Percentiles rank a stretch among this genome's conserved stretches.
These are phyloP conservation scores for Aspergillus awamori DNA, from an alignment of 2,329 filamentous ascomycete genomes.

Conservation along the genomic window DNA sequence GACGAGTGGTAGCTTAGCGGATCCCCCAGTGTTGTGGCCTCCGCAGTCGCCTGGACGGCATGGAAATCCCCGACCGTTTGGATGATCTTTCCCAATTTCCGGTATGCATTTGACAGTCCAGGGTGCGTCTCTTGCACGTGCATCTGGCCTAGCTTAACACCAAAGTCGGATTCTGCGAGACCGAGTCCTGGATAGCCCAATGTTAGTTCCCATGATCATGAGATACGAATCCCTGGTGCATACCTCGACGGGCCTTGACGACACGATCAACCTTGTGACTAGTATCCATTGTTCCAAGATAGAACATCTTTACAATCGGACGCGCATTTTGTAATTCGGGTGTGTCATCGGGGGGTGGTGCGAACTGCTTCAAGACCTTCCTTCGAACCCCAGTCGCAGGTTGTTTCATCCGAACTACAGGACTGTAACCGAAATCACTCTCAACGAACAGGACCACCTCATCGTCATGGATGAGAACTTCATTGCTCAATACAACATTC, in stretches of 20 bases:
- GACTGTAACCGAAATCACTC: slow-evolving; percentile 97
- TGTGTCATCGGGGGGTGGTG: slow-evolving; percentile 94
- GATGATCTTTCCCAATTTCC: slow-evolving; percentile 90
- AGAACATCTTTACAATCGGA: slow-evolving; percentile 92
- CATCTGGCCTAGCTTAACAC: slow-evolving; percentile 84
- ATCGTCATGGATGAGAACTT: slow-evolving; percentile 90
- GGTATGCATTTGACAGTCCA: slow-evolving; percentile 85
- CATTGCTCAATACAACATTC: slow-evolving; percentile 88
- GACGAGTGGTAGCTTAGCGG: slow-evolving; percentile 92
- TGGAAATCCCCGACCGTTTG: slow-evolving; percentile 95
- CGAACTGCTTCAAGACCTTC: slow-evolving; percentile 97
- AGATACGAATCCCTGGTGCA: slow-evolving; percentile 25
- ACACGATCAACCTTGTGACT: slow-evolving; percentile 94
- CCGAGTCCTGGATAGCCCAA: slow-evolving; percentile 69
- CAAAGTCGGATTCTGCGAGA: slow-evolving; percentile 88
- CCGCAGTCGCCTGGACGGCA: slow-evolving; percentile 92
- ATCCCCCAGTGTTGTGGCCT: slow-evolving; percentile 92
- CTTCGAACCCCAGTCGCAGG: slow-evolving; percentile 92
- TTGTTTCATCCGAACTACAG: slow-evolving; percentile 92
- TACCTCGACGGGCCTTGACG: slow-evolving; percentile 89
- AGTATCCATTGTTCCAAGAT: slow-evolving; percentile 93
- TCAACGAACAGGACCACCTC: slow-evolving; percentile 99
- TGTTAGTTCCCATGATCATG: not conserved
- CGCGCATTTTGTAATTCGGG: slow-evolving; percentile 88
- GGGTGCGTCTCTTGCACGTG: slow-evolving; percentile 86